Percentiles rank a stretch among this genome's conserved stretches.
These are phyloP conservation scores for Skeletonema grethae DNA, from an alignment of 108 stramenopile genomes.

Conservation along the genomic window DNA sequence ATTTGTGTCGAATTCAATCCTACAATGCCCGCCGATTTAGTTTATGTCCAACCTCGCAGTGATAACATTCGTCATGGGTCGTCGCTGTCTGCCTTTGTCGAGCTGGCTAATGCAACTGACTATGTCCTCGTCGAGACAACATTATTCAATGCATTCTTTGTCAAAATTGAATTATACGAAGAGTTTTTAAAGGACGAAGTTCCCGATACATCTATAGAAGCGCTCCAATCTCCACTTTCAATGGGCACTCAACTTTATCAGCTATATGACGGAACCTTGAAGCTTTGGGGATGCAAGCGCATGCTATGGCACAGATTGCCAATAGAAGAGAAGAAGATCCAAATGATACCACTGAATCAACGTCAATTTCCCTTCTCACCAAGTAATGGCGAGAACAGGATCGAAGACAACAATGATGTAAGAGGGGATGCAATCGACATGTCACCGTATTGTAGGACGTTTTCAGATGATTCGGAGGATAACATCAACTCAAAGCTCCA, in stretches of 20 bases:
- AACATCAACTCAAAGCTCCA: constrained; percentile 15
- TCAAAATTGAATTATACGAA: constrained; percentile 47
- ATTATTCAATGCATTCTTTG: constrained; percentile 83
- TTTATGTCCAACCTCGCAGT: constrained; percentile 68
- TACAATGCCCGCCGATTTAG: constrained; percentile 77
- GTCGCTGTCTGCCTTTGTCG: constrained; percentile 72
- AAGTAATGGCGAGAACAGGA: not conserved
- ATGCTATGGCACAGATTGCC: constrained; percentile 80
- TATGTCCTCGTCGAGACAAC: constrained; percentile 79
- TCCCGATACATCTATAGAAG: constrained; percentile 70
- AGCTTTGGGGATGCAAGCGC: constrained; percentile 72
- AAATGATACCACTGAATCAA: constrained; percentile 53
- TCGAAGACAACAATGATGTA: constrained; percentile 14
- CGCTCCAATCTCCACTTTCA: constrained; percentile 58
- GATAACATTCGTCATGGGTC: constrained; percentile 67
- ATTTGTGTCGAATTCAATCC: constrained; percentile 87
- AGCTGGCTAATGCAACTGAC: constrained; percentile 50
- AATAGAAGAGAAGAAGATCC: constrained; percentile 62
- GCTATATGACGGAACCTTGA: constrained; percentile 83
- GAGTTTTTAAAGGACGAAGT: constrained; percentile 47
- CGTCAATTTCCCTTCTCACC: constrained; percentile 80
- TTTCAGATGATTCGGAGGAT: not conserved
- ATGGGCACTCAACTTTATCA: constrained; percentile 83
- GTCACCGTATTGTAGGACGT: constrained; percentile 46
- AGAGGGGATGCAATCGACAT: constrained; percentile 45